Base-by-base conservation (phyloP, 1,139 yeast species). In the Kodamaea suecica region DNA sequence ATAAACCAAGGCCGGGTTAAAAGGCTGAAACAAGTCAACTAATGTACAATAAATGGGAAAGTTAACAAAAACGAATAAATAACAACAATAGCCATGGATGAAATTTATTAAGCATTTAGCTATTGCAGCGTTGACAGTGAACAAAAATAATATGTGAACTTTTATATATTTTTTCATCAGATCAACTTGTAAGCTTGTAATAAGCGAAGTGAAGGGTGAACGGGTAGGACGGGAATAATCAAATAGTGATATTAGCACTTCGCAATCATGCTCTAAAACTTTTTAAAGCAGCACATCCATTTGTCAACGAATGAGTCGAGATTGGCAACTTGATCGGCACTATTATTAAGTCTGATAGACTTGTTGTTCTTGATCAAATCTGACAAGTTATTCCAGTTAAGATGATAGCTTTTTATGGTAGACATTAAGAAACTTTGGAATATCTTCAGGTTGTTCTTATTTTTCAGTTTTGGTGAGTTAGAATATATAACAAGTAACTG, bases 341-440 rank as follows among this genome's bases (percentile, higher is more conserved):
- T 50, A 37, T 66, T 59, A 45, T 69, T 70, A 34, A 70, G 50
- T 38, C 62, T 59, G 35, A 70, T 66, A 3, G 71, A 57, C 40
- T 57, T 63, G 41, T 67, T 67, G 30, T 37, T 34, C 31, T 52
- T 60, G 13, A 65, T 49, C 27, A 70, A 57, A 29, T 67, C 72
- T 21, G 47, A 48, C 35, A 47, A 56, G 37, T 55, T 54, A 45
- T 63, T 64, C 75, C 75, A 70, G 45, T 65, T 65, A 33, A 70
- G 59, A 48, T 70, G 76, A 45, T 69, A 67, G 44, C 55, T 66
- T 35, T 59, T 56, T 41, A 68, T 62, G 4, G 68, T 47, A 1
- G 59, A 56, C 38, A 66, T 49, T 42, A 63, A 46, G 36, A 66
- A 63, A 26, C 68, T 54, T 44, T 67, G 66, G 35, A 61, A 37